Percentiles rank a stretch among this genome's conserved stretches.
These are phyloP conservation scores for Leccinum olivaceopallidum DNA, from an alignment of 768 basidiomycete species.

Conservation along the genomic window DNA sequence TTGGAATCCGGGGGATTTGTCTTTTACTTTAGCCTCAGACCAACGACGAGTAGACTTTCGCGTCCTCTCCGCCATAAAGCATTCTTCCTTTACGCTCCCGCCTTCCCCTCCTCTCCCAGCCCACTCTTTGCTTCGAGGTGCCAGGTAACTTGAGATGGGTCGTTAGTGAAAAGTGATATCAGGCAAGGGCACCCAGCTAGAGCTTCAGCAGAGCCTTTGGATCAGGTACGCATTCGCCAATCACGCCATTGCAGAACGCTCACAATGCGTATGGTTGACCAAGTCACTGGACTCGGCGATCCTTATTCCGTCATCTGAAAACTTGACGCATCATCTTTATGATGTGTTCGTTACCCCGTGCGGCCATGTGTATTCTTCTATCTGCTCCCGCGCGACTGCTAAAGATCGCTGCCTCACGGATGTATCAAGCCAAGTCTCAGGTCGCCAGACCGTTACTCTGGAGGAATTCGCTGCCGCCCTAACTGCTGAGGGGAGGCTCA, in stretches of 20 bases:
- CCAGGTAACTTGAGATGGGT: constrained; percentile 52
- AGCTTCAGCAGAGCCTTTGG: constrained; percentile 61
- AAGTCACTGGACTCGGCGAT: constrained; percentile 40
- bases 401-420: constrained; percentile 42
- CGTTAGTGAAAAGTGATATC: constrained; percentile 57
- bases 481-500: too few relatives aligned
- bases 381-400: constrained; percentile 47
- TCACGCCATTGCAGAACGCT: neutral
- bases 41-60: constrained; percentile 60
- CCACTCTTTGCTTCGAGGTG: constrained; percentile 53
- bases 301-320: constrained; percentile 43
- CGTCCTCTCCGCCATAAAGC: constrained; percentile 85
- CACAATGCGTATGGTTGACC: constrained; percentile 19
- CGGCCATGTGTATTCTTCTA: constrained; percentile 45
- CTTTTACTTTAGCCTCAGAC: too few relatives aligned
- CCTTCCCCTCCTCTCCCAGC: constrained; percentile 34
- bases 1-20: too few relatives aligned
- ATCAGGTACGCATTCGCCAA: constrained; percentile 31
- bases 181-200: constrained; percentile 41
- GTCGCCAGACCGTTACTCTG: constrained; percentile 46
- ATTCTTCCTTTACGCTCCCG: constrained; percentile 37
- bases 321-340: constrained; percentile 52
- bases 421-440: constrained; percentile 34
- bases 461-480: constrained; percentile 51
- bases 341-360: constrained; percentile 40